phyloP scores from a whole-genome alignment of 495 filamentous ascomycete species.

The Letharia columbiana region DNA sequence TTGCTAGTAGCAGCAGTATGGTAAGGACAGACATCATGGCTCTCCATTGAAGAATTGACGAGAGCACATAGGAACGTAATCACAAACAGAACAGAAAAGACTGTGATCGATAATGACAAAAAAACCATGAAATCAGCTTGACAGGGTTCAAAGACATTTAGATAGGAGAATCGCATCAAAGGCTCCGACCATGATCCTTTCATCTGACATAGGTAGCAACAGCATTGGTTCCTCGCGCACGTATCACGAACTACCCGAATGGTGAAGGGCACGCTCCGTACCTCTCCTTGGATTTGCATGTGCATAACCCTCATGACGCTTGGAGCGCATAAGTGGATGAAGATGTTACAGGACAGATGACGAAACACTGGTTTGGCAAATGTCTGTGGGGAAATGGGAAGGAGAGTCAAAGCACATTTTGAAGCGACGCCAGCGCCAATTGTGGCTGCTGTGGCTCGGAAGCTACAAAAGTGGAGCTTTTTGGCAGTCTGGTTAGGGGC shows the following conservation, averaged over 20 bases:
- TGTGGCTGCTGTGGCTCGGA: constrained; percentile 8
- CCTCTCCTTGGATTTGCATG: neutral
- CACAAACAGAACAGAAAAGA: constrained; percentile 9
- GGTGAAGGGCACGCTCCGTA: neutral
- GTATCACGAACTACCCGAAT: constrained; percentile 1
- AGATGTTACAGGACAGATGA: neutral
- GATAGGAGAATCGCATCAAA: neutral
- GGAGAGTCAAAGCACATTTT: constrained; percentile 1
- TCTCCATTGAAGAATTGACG: constrained; percentile 14
- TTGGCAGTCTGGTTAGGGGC: neutral
- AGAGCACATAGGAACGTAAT: constrained; percentile 4
- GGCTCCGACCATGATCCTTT: constrained; percentile 4
- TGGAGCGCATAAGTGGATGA: constrained; percentile 11
- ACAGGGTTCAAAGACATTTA: neutral
- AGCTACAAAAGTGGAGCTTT: constrained; percentile 1
- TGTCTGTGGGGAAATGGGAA: neutral
- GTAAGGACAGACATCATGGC: constrained; percentile 23
- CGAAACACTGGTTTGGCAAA: constrained; percentile 6
- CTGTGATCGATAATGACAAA: constrained; percentile 3
- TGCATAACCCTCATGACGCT: neutral
- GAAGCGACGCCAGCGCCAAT: constrained; percentile 4
- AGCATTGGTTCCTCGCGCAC: constrained; percentile 10
- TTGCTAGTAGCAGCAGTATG: constrained; percentile 5
- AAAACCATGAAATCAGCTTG: neutral
- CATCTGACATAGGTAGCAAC: constrained; percentile 5